A percentile compares a stretch with the other conserved stretches of the same genome.
phyloP scores from a whole-genome alignment of 495 filamentous ascomycete genomes.

The Hyaloscypha hepaticicola region DNA sequence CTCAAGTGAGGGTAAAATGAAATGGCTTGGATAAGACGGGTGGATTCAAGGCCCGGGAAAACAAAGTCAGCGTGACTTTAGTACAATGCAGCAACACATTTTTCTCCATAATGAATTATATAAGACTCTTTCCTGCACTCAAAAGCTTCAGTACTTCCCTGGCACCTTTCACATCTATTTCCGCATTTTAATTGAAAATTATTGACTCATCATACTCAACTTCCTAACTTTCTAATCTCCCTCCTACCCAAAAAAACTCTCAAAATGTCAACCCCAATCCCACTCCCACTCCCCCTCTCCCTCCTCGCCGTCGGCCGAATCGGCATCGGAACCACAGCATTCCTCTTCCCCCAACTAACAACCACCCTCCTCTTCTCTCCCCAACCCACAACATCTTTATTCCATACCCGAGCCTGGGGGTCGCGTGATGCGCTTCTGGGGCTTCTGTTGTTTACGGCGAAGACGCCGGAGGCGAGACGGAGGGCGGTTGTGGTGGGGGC shows the following conservation, averaged over 20 bases:
- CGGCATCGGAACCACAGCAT: not conserved
- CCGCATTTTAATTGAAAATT: too few relatives aligned
- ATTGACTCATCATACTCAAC: too few relatives aligned
- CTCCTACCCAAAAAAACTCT: not conserved
- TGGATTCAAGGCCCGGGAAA: not conserved
- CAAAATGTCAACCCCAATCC: not conserved
- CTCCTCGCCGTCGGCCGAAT: not conserved
- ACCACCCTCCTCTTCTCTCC: conserved; percentile 12
- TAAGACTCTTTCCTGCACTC: not conserved
- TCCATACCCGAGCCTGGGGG: not conserved
- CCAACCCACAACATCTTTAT: not conserved
- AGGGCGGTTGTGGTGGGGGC: conserved; percentile 4
- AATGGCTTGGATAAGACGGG: not conserved
- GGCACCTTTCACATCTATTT: too few relatives aligned
- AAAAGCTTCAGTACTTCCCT: too few relatives aligned
- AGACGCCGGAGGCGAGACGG: not conserved
- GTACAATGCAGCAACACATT: too few relatives aligned
- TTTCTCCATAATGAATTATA: not conserved
- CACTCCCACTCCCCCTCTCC: not conserved
- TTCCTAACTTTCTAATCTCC: not conserved
- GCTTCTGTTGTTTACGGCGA: not conserved
- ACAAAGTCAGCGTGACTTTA: not conserved
- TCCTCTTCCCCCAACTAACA: conserved; percentile 10
- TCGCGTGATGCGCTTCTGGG: not conserved
- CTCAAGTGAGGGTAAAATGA: not conserved